Percentiles rank a stretch among this genome's conserved stretches.
Conservation (phyloP, 176 grass and related monocot genomes). For the Tillandsia fasciculata region DNA sequence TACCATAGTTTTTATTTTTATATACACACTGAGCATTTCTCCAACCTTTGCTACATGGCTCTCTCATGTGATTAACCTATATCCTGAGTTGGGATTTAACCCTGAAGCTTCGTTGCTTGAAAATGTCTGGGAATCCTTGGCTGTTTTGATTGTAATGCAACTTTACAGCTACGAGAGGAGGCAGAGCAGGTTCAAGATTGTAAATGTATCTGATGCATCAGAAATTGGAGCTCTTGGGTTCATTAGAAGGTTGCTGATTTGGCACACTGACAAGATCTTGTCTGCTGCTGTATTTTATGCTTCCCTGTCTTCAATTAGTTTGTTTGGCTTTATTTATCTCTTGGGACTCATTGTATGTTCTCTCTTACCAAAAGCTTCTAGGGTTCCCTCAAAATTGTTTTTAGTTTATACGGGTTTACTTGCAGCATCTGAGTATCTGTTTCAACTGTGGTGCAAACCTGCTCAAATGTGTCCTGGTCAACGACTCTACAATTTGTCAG, state of each 20-base stretch:
- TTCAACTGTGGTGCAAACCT: slow-evolving; percentile 88
- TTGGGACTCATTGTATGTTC: slow-evolving; percentile 74
- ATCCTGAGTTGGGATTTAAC: slow-evolving; percentile 85
- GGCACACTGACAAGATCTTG: slow-evolving; percentile 92
- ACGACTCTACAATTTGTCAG: slow-evolving; percentile 40
- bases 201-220: slow-evolving; percentile 68
- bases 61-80: slow-evolving; percentile 62
- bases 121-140: slow-evolving; percentile 95
- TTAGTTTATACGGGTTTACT: slow-evolving; percentile 84
- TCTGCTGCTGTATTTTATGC: slow-evolving; percentile 77
- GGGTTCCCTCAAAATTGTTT: slow-evolving; percentile 83
- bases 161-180: slow-evolving; percentile 97
- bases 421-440: slow-evolving; percentile 74
- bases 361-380: slow-evolving; percentile 74
- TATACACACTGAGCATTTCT: slow-evolving; percentile 70
- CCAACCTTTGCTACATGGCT: slow-evolving; percentile 48
- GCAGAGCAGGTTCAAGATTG: slow-evolving; percentile 61
- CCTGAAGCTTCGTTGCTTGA: slow-evolving; percentile 62
- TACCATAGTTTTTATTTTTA: slow-evolving; percentile 67
- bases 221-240: slow-evolving; percentile 61
- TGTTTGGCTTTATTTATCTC: slow-evolving; percentile 76
- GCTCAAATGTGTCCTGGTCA: slow-evolving; percentile 91
- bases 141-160: slow-evolving; percentile 92
- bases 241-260: slow-evolving; percentile 78
- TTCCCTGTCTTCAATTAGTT: slow-evolving; percentile 80